Evolutionary conservation across 129 eudicot species (phyloP).

Genomic region (Escallonia rubra): DNA sequence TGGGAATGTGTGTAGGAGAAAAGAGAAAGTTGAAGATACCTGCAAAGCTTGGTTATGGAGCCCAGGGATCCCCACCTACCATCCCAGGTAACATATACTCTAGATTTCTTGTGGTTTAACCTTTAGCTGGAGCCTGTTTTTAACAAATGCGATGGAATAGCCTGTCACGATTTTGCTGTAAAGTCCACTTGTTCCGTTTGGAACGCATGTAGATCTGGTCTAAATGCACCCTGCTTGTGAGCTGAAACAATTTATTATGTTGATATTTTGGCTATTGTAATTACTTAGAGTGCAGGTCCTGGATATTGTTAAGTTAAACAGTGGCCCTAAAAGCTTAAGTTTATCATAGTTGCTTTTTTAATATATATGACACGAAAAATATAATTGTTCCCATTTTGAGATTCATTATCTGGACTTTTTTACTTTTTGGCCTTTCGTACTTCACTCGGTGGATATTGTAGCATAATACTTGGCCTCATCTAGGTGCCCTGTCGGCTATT

Average conservation of each 20-base stretch:
- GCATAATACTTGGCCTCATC: too few species aligned
- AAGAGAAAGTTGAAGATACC: slow-evolving; percentile 96
- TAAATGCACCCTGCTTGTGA: neutral
- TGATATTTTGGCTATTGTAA: neutral
- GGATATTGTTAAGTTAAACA: neutral
- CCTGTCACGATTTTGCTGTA: neutral
- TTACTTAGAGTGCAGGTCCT: neutral
- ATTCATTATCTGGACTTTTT: neutral
- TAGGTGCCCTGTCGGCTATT: too few species aligned
- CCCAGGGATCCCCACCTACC: slow-evolving; percentile 92
- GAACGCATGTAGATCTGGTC: neutral
- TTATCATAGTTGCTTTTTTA: neutral
- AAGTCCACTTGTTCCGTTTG: neutral
- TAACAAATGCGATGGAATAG: neutral
- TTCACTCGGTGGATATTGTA: too few species aligned
- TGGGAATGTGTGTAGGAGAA: slow-evolving; percentile 98
- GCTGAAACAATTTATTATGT: neutral
- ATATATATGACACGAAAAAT: neutral
- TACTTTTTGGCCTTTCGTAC: too few species aligned
- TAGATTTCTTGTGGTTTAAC: neutral
- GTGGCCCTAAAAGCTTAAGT: neutral
- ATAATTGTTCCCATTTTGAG: neutral
- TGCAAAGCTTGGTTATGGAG: slow-evolving; percentile 93
- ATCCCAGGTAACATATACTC: slow-evolving; percentile 67
- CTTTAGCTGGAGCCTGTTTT: neutral